These are phyloP conservation scores for Prunella vulgaris DNA, from an alignment of 257 asterid species.

Conservation along the genomic window DNA sequence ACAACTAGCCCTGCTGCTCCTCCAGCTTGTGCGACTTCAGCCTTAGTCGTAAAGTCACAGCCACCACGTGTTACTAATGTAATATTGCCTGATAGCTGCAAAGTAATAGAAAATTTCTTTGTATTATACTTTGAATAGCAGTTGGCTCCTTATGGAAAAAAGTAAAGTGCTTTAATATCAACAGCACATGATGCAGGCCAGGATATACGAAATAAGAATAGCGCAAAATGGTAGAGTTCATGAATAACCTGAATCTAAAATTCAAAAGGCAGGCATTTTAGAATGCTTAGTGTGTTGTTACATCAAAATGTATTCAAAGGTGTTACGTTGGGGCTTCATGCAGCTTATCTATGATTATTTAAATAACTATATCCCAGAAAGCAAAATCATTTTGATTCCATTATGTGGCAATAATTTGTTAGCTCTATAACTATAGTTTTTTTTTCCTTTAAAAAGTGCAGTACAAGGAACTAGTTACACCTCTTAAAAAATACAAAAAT, in stretches of 20 bases:
- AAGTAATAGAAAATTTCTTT: conserved; percentile 21
- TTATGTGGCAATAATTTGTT: not conserved
- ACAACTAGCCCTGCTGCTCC: conserved; percentile 79
- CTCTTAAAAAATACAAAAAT: not conserved
- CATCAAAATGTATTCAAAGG: not conserved
- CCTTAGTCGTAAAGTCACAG: conserved; percentile 76
- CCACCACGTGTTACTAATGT: conserved; percentile 80
- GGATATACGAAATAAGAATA: conserved; percentile 2
- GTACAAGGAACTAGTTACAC: not conserved
- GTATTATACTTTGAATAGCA: not conserved
- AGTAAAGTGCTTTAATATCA: not conserved
- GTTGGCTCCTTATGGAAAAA: conserved; percentile 4
- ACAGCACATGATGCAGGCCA: not conserved
- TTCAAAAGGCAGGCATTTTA: conserved; percentile 6
- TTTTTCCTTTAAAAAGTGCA: not conserved
- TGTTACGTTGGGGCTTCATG: not conserved
- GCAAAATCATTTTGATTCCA: not conserved
- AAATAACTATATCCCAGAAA: not conserved
- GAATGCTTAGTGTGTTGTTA: not conserved
- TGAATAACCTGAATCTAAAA: not conserved
- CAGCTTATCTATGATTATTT: not conserved
- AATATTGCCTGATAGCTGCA: conserved; percentile 71
- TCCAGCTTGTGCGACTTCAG: conserved; percentile 70
- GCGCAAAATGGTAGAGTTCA: not conserved
- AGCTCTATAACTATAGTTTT: not conserved